phyloP scores from a whole-genome alignment of 225 moss, liverwort and hornwort species.

The Takakia lepidozioides region DNA sequence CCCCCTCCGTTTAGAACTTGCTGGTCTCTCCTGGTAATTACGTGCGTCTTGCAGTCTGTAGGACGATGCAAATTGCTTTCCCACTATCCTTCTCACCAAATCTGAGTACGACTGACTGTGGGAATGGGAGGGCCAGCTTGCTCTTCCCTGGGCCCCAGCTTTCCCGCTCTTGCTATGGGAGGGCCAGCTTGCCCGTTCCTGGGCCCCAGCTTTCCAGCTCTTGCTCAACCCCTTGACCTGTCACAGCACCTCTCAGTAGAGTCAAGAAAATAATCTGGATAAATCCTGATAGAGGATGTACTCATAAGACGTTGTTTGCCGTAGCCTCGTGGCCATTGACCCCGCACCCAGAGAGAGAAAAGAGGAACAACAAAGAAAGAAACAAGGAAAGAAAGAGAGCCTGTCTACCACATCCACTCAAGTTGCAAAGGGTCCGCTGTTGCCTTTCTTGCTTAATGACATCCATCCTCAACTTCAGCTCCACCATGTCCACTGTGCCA shows the following conservation, averaged over 20 bases:
- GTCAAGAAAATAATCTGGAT: not conserved
- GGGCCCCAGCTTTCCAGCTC: slow-evolving; percentile 17
- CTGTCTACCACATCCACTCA: not conserved
- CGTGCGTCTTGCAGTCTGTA: no score
- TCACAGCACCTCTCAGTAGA: not conserved
- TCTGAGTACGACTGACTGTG: slow-evolving; percentile 37
- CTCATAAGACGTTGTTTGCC: not conserved
- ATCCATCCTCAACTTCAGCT: no score
- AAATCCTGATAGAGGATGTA: not conserved
- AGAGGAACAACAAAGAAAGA: not conserved
- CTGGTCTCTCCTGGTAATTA: no score
- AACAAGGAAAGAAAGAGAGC: not conserved
- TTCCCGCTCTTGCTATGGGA: no score
- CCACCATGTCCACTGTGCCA: no score
- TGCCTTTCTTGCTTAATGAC: no score
- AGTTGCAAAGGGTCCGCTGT: not conserved
- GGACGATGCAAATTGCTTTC: no score
- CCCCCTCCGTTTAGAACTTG: slow-evolving; percentile 13
- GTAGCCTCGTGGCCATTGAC: no score
- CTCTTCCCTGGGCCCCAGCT: slow-evolving; percentile 3
- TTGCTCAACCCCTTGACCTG: slow-evolving; percentile 34
- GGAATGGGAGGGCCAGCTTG: slow-evolving; percentile 1
- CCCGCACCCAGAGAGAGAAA: no score
- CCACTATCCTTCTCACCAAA: slow-evolving; percentile 23
- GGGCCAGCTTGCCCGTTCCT: no score